These are phyloP conservation scores for Candida berthetii DNA, from an alignment of 805 yeast genomes.

Conservation along the genomic window DNA sequence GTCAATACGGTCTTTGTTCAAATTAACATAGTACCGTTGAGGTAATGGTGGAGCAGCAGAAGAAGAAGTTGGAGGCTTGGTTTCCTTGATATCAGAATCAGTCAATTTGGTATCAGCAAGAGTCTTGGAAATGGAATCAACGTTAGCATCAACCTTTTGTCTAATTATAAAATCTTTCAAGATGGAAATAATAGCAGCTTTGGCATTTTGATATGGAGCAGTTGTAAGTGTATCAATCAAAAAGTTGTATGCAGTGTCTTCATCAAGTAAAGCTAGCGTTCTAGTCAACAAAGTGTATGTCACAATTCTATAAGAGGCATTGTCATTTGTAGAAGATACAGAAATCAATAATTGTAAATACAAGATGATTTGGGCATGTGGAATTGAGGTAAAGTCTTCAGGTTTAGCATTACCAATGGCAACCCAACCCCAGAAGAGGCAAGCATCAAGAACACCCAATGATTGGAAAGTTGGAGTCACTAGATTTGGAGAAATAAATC, in stretches of 20 bases:
- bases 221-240: constrained; percentile 55
- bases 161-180: constrained; percentile 59
- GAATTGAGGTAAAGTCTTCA: constrained; percentile 16
- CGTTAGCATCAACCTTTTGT: constrained; percentile 2
- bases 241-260: constrained; percentile 50
- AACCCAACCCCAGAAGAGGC: constrained; percentile 31
- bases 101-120: not conserved
- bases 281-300: constrained; percentile 59
- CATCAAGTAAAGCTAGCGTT: constrained; percentile 52
- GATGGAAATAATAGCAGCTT: constrained; percentile 56
- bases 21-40: constrained; percentile 34
- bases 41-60: constrained; percentile 29
- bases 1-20: constrained; percentile 34
- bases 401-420: constrained; percentile 20
- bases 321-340: constrained; percentile 26
- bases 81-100: too few relatives aligned
- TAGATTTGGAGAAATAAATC: constrained; percentile 34
- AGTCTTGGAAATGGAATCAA: not conserved
- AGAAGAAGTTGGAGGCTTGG: not conserved
- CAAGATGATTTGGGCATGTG: constrained; percentile 26
- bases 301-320: constrained; percentile 33
- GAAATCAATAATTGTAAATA: constrained; percentile 37
- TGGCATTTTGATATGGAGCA: constrained; percentile 61
- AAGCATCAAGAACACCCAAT: constrained; percentile 20
- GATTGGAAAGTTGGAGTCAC: constrained; percentile 16